These are phyloP conservation scores for Lizonia empirigonia DNA, from an alignment of 2,329 filamentous ascomycete genomes.

Conservation along the genomic window DNA sequence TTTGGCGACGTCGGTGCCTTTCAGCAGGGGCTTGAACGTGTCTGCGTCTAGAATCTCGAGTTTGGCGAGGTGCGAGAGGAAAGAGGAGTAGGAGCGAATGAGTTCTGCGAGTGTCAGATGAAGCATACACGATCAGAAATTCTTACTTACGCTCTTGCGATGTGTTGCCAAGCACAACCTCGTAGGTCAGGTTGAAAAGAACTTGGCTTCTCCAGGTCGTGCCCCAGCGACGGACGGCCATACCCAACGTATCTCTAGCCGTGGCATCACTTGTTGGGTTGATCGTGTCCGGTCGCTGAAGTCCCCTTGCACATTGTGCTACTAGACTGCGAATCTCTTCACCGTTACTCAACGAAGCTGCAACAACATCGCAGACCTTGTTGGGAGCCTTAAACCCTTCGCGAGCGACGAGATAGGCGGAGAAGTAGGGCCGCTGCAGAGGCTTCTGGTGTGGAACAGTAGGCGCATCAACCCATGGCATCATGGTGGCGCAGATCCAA, in stretches of 20 bases:
- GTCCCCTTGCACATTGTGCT: constrained; percentile 54
- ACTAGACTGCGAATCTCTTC: constrained; percentile 69
- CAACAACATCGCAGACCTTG: constrained; percentile 71
- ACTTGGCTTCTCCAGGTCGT: constrained; percentile 73
- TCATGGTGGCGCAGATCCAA: constrained; percentile 77
- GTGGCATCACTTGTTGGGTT: constrained; percentile 51
- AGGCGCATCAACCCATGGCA: constrained; percentile 70
- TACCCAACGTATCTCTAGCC: constrained; percentile 70
- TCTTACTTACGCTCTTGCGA: constrained; percentile 50
- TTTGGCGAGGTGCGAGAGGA: constrained; percentile 59
- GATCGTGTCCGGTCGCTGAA: constrained; percentile 53
- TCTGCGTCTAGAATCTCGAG: constrained; percentile 59
- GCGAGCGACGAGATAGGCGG: constrained; percentile 67
- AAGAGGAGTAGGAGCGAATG: constrained; percentile 58
- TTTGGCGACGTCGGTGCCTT: constrained; percentile 74
- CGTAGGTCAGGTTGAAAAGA: constrained; percentile 69
- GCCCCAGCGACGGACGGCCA: constrained; percentile 77
- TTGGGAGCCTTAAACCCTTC: constrained; percentile 83
- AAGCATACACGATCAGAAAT: neutral
- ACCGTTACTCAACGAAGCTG: constrained; percentile 67
- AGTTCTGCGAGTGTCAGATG: constrained; percentile 47
- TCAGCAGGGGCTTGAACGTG: constrained; percentile 61
- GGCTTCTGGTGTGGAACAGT: constrained; percentile 56
- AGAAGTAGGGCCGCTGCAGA: constrained; percentile 40
- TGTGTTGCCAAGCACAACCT: constrained; percentile 56